Conservation (phyloP, 345 rosid species). For the Citrus medica region DNA sequence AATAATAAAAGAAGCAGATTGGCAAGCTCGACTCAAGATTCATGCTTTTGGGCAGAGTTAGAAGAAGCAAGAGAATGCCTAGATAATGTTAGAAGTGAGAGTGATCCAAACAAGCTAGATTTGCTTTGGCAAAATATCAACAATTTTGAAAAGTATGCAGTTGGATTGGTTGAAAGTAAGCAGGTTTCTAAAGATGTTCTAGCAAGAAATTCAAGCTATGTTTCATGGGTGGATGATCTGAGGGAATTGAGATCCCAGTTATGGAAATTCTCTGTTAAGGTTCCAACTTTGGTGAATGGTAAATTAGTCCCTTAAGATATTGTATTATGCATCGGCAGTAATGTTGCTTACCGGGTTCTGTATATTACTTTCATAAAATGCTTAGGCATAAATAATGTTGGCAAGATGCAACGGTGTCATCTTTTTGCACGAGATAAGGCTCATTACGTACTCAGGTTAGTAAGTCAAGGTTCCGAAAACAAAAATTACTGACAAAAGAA, state of each 20-base stretch:
- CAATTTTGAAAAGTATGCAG: slow-evolving; percentile 37
- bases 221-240: slow-evolving; percentile 46
- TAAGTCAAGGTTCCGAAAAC: not conserved
- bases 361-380: not conserved
- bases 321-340: not conserved
- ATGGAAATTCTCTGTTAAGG: slow-evolving; percentile 14
- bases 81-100: slow-evolving; percentile 35
- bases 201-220: slow-evolving; percentile 63
- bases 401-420: too few relatives aligned
- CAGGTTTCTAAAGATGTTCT: slow-evolving; percentile 73
- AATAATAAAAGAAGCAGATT: slow-evolving; percentile 36
- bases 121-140: slow-evolving; percentile 32
- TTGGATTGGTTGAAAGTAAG: slow-evolving; percentile 36
- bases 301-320: slow-evolving; percentile 24
- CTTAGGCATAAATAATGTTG: not conserved
- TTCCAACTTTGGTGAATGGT: slow-evolving; percentile 19
- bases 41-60: slow-evolving; percentile 84
- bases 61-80: slow-evolving; percentile 71
- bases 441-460: not conserved
- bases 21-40: slow-evolving; percentile 72
- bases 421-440: not conserved
- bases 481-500: not conserved
- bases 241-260: slow-evolving; percentile 28
- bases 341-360: not conserved
- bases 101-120: slow-evolving; percentile 18